Evolutionary conservation across 768 basidiomycete genomes (phyloP), one percentile per base, ranked within the genome.

Genomic region (Coprinellus micaceus): DNA sequence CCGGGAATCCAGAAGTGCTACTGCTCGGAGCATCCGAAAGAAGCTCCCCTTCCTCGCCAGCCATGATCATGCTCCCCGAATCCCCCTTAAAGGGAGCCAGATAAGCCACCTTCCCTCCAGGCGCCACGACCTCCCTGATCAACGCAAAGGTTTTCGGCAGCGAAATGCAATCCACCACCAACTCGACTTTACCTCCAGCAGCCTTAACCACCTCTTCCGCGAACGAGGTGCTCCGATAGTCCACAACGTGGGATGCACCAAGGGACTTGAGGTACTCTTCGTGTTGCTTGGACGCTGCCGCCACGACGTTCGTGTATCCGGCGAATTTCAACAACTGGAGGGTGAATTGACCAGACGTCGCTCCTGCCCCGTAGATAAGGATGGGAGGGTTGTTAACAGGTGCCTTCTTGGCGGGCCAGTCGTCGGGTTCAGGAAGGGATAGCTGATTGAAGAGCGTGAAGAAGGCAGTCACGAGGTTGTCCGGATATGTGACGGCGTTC

Each of bases 31-130:
- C 15, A 11, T 53, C 37, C 7, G 3, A 15, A 7, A 53, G 17
- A 21, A 43, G 21, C 37, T 24, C 25, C 36, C 36, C 51, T 4
- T 19, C n/a, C 33, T 11, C 25, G 5, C 36, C 51, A 21, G 19
- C 5, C 10, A 39, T 9, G 17, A n/a, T 13, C 10, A 39, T 9
- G 17, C 15, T 28, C 36, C 36, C 37, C 15, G 40, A 43, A 43
- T 77, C 77, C 54, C 73, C 67, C 61, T 82, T 83, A 47, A 81
- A 64, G 0, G 81, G 80, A 49, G 79, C 55, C 25, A 82, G 64
- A 15, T 80, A 50, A 1, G 79, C 80, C 3, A 78, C 68, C 39
- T 63, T 74, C 30, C 73, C 77, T 19, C 59, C 54, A 3, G 74
- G 62, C 46, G 67, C 69, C 24, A 78, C 63, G 2, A 79, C 61